Evolutionary conservation across 306 rosid genomes (phyloP).

Genomic region (Castanea mollissima): DNA sequence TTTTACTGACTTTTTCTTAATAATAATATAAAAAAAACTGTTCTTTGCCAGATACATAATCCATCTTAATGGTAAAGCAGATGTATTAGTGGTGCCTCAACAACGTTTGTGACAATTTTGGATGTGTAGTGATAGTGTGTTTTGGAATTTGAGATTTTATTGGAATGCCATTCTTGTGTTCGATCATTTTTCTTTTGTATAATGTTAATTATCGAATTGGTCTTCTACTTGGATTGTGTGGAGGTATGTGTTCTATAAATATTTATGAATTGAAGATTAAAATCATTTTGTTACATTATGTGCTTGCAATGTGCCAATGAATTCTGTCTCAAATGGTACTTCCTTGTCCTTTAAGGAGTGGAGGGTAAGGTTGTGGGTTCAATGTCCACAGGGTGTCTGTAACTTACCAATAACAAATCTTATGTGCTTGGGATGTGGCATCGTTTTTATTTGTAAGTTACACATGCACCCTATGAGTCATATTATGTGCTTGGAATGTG

Average conservation of each 20-base stretch:
- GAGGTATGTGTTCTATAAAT: not conserved
- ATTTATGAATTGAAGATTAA: not conserved
- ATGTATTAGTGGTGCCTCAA: not conserved
- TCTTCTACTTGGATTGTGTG: not conserved
- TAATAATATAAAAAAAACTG: not conserved
- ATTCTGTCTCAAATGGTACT: no score
- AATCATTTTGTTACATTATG: not conserved
- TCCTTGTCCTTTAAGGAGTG: no score
- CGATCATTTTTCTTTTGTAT: not conserved
- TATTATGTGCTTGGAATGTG: not conserved
- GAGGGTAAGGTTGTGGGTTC: no score
- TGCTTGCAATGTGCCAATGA: not conserved
- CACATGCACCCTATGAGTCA: not conserved
- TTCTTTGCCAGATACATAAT: not conserved
- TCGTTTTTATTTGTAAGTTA: not conserved
- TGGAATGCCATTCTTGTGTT: constrained; percentile 3
- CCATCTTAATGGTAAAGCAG: not conserved
- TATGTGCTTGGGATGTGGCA: not conserved
- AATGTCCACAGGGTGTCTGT: no score
- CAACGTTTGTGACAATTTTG: not conserved
- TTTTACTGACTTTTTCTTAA: not conserved
- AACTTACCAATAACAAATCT: no score
- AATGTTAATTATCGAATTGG: not conserved
- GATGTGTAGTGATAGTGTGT: not conserved
- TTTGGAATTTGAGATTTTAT: not conserved